Percentiles rank a stretch among this genome's conserved stretches.
Evolutionary conservation across 345 rosid genomes (phyloP).

Genomic region (Cochlearia excelsa): DNA sequence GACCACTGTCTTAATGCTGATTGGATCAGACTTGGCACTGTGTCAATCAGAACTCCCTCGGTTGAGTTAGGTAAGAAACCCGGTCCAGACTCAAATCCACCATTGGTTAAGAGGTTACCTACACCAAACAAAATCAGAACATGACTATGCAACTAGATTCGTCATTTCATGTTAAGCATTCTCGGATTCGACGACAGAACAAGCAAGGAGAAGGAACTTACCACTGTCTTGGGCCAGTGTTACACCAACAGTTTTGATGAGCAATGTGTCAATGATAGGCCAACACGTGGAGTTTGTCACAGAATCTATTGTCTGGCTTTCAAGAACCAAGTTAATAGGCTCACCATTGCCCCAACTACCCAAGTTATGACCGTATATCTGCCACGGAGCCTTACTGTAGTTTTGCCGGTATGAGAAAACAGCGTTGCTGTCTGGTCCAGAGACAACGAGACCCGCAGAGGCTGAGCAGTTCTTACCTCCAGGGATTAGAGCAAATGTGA

Average conservation of each 20-base stretch:
- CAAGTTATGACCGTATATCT: conserved; percentile 46
- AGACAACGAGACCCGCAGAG: conserved; percentile 36
- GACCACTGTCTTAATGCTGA: conserved; percentile 52
- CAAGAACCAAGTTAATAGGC: conserved; percentile 41
- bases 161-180: too few relatives aligned
- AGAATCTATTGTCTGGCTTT: conserved; percentile 40
- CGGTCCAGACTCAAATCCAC: conserved; percentile 64
- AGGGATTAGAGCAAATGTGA: conserved; percentile 41
- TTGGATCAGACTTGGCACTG: conserved; percentile 43
- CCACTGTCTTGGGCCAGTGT: conserved; percentile 39
- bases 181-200: too few relatives aligned
- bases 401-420: conserved; percentile 38
- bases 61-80: conserved; percentile 47
- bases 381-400: conserved; percentile 45
- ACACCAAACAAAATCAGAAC: conserved; percentile 14
- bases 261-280: conserved; percentile 51
- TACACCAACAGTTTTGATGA: conserved; percentile 35
- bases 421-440: conserved; percentile 47
- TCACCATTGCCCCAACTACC: conserved; percentile 47
- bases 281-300: conserved; percentile 49
- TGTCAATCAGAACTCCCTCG: conserved; percentile 47
- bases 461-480: conserved; percentile 46
- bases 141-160: conserved; percentile 1
- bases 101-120: conserved; percentile 50
- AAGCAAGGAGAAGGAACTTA: conserved; percentile 2